A percentile compares a stretch with the other conserved stretches of the same genome.
phyloP scores from a whole-genome alignment of 2,329 filamentous ascomycete genomes.

The Pseudocercospora macadamiae region DNA sequence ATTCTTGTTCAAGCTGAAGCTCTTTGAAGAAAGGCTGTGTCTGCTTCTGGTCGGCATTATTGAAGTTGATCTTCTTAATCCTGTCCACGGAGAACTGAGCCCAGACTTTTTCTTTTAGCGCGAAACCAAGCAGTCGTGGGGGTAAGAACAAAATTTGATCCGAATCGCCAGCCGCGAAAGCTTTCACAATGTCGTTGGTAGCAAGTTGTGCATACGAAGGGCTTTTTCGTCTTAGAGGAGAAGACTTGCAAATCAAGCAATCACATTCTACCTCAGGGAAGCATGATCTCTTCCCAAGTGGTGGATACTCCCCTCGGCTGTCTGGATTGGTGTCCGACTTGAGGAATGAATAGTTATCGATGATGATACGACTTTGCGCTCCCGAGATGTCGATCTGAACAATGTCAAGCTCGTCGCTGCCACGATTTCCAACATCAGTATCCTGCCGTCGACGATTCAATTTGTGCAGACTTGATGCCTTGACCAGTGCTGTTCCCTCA shows the following conservation, averaged over 20 bases:
- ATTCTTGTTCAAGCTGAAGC: conserved; percentile 13
- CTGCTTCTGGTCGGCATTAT: no score
- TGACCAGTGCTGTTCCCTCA: neutral
- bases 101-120: conserved; percentile 10
- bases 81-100: conserved; percentile 9
- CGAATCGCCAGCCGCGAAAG: neutral
- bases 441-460: neutral
- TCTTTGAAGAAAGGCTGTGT: conserved; percentile 4
- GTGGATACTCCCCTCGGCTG: no score
- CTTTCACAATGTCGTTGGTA: neutral
- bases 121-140: conserved; percentile 11
- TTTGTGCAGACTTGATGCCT: neutral
- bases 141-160: conserved; percentile 10
- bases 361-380: neutral
- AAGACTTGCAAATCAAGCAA: neutral
- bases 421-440: neutral
- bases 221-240: neutral
- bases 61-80: neutral
- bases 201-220: no score
- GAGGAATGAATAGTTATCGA: conserved; percentile 3
- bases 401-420: neutral
- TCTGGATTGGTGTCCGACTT: neutral
- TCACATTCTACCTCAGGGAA: no score
- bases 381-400: neutral
- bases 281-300: no score